Evolutionary conservation across 805 yeast genomes (phyloP).

Genomic region (Wickerhamomyces ciferrii): DNA sequence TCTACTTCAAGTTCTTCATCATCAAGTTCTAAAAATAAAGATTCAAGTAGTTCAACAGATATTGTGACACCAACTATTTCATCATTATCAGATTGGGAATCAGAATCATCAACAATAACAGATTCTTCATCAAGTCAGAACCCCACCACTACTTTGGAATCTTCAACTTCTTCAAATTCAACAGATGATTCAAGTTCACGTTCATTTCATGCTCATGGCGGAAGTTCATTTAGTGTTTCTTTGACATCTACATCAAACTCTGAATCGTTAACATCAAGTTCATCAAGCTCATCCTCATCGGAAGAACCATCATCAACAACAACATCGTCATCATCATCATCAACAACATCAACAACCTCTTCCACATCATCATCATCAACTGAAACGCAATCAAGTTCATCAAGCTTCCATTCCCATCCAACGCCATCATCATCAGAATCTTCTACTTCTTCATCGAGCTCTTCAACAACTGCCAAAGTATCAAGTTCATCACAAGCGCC

Average conservation of each 20-base stretch:
- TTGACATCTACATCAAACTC: slow-evolving; percentile 3
- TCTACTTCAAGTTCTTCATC: neutral
- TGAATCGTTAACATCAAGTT: slow-evolving; percentile 1
- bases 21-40: neutral
- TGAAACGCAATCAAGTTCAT: neutral
- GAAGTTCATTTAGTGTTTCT: neutral
- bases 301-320: slow-evolving; percentile 3
- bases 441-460: neutral
- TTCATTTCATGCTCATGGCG: neutral
- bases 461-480: slow-evolving; percentile 3
- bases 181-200: neutral
- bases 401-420: neutral
- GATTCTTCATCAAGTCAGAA: neutral
- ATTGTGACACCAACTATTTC: neutral
- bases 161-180: neutral
- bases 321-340: slow-evolving; percentile 1
- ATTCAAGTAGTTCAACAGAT: neutral
- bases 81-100: neutral
- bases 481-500: neutral
- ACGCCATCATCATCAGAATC: slow-evolving; percentile 3
- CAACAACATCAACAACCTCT: slow-evolving; percentile 3
- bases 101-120: neutral
- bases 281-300: slow-evolving; percentile 4
- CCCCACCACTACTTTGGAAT: neutral
- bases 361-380: neutral